phyloP scores from a whole-genome alignment of 495 filamentous ascomycete species.

The Pseudotulostoma volvatum region DNA sequence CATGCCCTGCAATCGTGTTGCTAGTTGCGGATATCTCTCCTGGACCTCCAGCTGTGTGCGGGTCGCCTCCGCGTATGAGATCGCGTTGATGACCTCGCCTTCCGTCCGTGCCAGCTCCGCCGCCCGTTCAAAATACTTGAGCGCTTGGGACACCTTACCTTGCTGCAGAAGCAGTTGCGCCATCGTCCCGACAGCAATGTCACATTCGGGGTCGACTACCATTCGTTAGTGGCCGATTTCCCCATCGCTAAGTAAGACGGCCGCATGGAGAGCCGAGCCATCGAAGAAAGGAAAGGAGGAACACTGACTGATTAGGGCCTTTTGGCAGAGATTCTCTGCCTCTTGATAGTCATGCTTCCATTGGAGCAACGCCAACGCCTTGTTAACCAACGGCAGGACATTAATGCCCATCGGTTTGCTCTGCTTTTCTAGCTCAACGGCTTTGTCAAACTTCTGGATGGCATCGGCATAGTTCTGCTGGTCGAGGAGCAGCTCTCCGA shows the following conservation, averaged over 20 bases:
- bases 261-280: not conserved
- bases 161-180: constrained; percentile 96
- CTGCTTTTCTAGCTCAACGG: constrained; percentile 94
- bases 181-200: constrained; percentile 98
- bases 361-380: constrained; percentile 90
- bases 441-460: constrained; percentile 95
- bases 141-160: constrained; percentile 86
- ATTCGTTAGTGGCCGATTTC: not conserved
- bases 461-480: constrained; percentile 90
- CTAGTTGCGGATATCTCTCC: constrained; percentile 94
- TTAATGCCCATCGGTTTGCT: constrained; percentile 90
- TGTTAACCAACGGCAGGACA: constrained; percentile 95
- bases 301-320: constrained; percentile 84
- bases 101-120: constrained; percentile 92
- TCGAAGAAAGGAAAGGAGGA: not conserved
- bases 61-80: constrained; percentile 95
- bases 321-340: constrained; percentile 91
- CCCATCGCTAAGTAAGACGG: constrained; percentile 8
- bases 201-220: constrained; percentile 94
- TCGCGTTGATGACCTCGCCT: constrained; percentile 86
- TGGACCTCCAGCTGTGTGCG: constrained; percentile 94
- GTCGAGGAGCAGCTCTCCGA: constrained; percentile 93
- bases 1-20: constrained; percentile 66
- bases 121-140: constrained; percentile 93
- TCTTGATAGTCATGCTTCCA: constrained; percentile 93